Percentiles rank a stretch among this genome's conserved stretches.
phyloP scores from a whole-genome alignment of 768 basidiomycete species.

The Leucosporidium scottii region DNA sequence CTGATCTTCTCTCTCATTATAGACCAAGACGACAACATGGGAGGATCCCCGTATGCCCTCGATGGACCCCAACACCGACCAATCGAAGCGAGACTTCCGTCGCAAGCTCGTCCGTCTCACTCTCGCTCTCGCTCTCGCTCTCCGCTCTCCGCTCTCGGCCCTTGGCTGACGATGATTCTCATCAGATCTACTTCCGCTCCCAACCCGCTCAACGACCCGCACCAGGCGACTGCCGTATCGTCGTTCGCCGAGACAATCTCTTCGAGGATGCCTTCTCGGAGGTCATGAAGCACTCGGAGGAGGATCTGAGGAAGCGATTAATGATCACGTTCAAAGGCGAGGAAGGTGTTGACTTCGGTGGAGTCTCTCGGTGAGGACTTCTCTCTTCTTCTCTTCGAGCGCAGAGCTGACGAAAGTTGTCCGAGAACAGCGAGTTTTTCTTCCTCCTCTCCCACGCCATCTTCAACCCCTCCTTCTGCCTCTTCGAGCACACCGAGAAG shows the following conservation, averaged over 20 bases:
- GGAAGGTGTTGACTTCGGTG: constrained; percentile 97
- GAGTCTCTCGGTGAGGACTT: constrained; percentile 56
- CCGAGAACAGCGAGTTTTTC: constrained; percentile 73
- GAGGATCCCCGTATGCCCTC: constrained; percentile 95
- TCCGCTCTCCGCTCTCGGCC: no score
- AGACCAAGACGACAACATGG: constrained; percentile 90
- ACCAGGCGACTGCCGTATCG: constrained; percentile 96
- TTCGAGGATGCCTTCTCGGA: constrained; percentile 99
- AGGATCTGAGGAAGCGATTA: constrained; percentile 90
- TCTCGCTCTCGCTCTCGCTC: no score
- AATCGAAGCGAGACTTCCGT: constrained; percentile 99
- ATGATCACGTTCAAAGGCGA: constrained; percentile 90
- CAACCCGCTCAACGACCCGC: constrained; percentile 95
- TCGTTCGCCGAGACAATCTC: constrained; percentile 91
- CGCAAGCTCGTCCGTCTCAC: constrained; percentile 59
- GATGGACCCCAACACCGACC: constrained; percentile 90
- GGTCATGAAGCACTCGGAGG: constrained; percentile 96
- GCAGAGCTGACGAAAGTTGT: neutral
- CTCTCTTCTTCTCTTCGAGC: neutral
- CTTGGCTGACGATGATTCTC: no score
- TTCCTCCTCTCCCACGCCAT: constrained; percentile 98
- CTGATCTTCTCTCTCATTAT: neutral
- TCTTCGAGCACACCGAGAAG: constrained; percentile 50
- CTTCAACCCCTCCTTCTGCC: constrained; percentile 50
- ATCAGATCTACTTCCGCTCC: constrained; percentile 84